Conservation (phyloP, 352 stramenopile species). For the Globisporangium carolinianum region DNA sequence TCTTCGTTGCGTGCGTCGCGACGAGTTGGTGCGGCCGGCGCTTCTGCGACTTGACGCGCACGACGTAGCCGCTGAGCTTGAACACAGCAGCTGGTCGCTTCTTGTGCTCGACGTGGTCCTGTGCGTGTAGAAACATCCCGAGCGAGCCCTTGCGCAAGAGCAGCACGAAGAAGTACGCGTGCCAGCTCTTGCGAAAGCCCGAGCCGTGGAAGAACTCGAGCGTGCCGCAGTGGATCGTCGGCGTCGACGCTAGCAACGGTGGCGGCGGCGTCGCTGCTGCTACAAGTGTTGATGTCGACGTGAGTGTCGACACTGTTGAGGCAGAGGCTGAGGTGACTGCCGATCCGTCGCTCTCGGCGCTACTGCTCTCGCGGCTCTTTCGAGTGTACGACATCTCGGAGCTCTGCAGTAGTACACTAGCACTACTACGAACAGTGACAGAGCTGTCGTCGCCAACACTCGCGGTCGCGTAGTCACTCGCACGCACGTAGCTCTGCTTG, state of each 20-base stretch:
- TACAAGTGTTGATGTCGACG: background rate
- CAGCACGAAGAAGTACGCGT: slow-evolving; percentile 62
- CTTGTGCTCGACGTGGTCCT: slow-evolving; percentile 32
- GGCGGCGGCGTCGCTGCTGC: background rate
- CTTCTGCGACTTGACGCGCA: slow-evolving; percentile 61
- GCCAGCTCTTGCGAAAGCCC: slow-evolving; percentile 61
- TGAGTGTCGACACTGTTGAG: too few relatives aligned
- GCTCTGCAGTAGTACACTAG: too few relatives aligned
- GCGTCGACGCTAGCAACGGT: background rate
- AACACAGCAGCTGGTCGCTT: slow-evolving; percentile 48
- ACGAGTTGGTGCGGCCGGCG: slow-evolving; percentile 60
- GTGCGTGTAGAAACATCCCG: slow-evolving; percentile 50
- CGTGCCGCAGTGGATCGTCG: background rate
- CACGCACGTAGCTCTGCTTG: too few relatives aligned
- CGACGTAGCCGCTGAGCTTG: slow-evolving; percentile 61
- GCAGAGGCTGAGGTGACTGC: too few relatives aligned
- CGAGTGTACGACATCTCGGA: too few relatives aligned
- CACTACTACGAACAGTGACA: too few relatives aligned
- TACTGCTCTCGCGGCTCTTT: too few relatives aligned
- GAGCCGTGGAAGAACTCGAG: slow-evolving; percentile 49
- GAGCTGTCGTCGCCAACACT: slow-evolving; percentile 18
- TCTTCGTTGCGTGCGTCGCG: slow-evolving; percentile 48
- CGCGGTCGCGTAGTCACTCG: slow-evolving; percentile 3
- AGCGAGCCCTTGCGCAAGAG: slow-evolving; percentile 57
- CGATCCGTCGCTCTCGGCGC: too few relatives aligned